Conservation (phyloP, 495 filamentous ascomycete species). For the Hyaloscypha bicolor region DNA sequence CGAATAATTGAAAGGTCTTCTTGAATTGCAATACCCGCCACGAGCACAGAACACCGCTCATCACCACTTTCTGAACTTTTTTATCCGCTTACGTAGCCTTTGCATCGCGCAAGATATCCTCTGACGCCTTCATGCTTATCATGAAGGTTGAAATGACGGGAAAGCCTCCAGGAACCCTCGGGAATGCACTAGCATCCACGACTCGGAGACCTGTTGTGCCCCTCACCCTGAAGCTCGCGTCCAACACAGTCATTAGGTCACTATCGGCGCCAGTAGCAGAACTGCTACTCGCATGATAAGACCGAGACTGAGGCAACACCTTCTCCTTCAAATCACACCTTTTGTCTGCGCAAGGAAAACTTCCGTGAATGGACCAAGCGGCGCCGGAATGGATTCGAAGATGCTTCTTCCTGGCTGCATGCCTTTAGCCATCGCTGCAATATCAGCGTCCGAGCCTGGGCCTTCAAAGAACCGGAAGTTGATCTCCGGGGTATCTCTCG, state of each 20-base stretch:
- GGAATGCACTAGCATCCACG: slow-evolving; percentile 62
- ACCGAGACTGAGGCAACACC: slow-evolving; percentile 46
- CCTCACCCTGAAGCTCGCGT: slow-evolving; percentile 59
- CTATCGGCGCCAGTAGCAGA: slow-evolving; percentile 57
- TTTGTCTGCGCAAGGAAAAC: background rate
- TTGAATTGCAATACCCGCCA: too few relatives aligned
- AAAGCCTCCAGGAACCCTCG: slow-evolving; percentile 58
- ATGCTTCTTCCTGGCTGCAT: background rate
- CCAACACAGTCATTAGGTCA: slow-evolving; percentile 59
- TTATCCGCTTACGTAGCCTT: too few relatives aligned
- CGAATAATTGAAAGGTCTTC: too few relatives aligned
- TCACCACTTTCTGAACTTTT: too few relatives aligned
- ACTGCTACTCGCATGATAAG: slow-evolving; percentile 61
- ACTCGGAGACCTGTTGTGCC: slow-evolving; percentile 58
- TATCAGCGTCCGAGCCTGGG: background rate
- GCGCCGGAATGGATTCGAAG: background rate
- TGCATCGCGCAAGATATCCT: slow-evolving; percentile 47
- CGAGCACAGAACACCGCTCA: too few relatives aligned
- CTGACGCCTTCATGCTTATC: slow-evolving; percentile 62
- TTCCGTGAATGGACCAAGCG: slow-evolving; percentile 5
- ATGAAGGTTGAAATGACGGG: slow-evolving; percentile 57
- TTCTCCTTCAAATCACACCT: background rate
- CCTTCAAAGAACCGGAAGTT: slow-evolving; percentile 40
- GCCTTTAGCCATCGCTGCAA: background rate
- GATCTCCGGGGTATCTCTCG: slow-evolving; percentile 54